Evolutionary conservation across 305 asterid genomes (phyloP).

Genomic region (Fraxinus dipetala): DNA sequence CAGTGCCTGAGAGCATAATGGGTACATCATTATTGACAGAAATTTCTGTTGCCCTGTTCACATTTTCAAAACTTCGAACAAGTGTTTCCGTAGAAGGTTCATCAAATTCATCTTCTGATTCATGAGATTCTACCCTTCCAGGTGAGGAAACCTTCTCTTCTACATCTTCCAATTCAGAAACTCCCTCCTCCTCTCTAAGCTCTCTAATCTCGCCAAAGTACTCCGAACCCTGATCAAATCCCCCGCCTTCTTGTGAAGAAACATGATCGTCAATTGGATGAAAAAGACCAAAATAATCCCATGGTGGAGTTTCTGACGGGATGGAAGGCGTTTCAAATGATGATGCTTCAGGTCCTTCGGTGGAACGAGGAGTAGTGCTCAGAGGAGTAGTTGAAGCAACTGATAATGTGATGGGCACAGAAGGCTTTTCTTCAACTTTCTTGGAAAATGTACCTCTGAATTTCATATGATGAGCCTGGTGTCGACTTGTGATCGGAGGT

Average conservation of each 20-base stretch:
- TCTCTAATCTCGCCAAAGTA: slow-evolving; percentile 33
- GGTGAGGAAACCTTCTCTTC: slow-evolving; percentile 50
- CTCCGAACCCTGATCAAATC: slow-evolving; percentile 32
- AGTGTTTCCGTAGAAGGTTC: slow-evolving; percentile 76
- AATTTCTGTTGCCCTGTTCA: slow-evolving; percentile 47
- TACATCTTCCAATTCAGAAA: slow-evolving; percentile 44
- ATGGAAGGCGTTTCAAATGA: slow-evolving; percentile 49
- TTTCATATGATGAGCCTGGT: slow-evolving; percentile 64
- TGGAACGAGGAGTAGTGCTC: slow-evolving; percentile 52
- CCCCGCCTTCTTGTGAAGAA: slow-evolving; percentile 39
- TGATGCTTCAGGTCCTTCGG: slow-evolving; percentile 38
- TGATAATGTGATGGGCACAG: slow-evolving; percentile 50
- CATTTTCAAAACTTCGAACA: slow-evolving; percentile 82
- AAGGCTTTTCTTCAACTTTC: slow-evolving; percentile 79
- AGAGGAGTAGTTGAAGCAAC: slow-evolving; percentile 61
- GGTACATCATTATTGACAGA: slow-evolving; percentile 32
- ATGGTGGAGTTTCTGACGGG: slow-evolving; percentile 40
- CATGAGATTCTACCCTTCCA: slow-evolving; percentile 53
- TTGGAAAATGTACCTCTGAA: slow-evolving; percentile 57
- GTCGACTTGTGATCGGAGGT: slow-evolving; percentile 44
- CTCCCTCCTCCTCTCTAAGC: slow-evolving; percentile 40
- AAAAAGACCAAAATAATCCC: slow-evolving; percentile 65
- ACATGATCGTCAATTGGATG: slow-evolving; percentile 60
- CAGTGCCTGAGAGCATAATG: slow-evolving; percentile 18
- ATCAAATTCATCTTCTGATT: slow-evolving; percentile 84